Conservation (phyloP, 192 early-diverging fungal genomes). For the Pilaira anomala region DNA sequence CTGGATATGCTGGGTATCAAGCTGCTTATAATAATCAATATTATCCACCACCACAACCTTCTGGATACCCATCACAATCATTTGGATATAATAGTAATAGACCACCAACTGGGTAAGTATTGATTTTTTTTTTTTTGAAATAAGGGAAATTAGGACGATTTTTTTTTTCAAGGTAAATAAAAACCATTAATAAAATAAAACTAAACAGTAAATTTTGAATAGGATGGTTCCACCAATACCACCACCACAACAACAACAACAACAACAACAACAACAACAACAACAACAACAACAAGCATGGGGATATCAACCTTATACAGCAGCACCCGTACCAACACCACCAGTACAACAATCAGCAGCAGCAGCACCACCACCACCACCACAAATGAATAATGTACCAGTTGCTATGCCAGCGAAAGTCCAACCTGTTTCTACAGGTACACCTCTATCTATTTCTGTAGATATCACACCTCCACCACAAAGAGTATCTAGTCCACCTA, state of each 20-base stretch:
- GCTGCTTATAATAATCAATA: constrained; percentile 2
- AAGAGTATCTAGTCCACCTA: neutral
- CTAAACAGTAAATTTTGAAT: too few species aligned
- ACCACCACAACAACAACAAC: neutral
- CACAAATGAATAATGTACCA: neutral
- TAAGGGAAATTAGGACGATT: too few species aligned
- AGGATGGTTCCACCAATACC: constrained; percentile 11
- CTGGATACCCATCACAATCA: too few species aligned
- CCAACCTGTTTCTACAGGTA: neutral
- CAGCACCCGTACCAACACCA: neutral
- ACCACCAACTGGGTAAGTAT: constrained; percentile 12
- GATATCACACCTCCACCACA: neutral
- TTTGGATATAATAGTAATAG: neutral
- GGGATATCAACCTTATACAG: neutral
- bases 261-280: neutral
- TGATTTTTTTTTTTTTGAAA: neutral
- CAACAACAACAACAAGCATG: neutral
- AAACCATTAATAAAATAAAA: too few species aligned
- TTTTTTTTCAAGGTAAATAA: too few species aligned
- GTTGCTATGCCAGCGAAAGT: neutral
- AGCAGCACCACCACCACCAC: neutral
- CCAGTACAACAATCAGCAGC: neutral
- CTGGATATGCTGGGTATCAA: too few species aligned
- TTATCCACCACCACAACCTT: constrained; percentile 5
- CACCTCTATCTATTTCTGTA: neutral